Evolutionary conservation across 768 basidiomycete genomes (phyloP), one percentile per base, ranked within the genome.

Genomic region (Pilatotrama ljubarskyi): DNA sequence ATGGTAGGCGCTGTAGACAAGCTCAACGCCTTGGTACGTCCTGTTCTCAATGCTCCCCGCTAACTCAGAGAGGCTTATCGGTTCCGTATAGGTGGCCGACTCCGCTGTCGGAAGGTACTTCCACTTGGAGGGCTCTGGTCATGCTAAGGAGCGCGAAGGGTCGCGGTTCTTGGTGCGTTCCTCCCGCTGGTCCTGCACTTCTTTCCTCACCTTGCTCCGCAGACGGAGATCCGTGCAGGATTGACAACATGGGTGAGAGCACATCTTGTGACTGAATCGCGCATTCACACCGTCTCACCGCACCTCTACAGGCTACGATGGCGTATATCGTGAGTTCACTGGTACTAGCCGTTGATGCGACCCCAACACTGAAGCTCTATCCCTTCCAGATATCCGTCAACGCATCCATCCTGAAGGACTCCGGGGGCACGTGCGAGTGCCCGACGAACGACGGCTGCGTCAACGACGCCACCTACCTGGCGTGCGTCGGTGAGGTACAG

Each of bases 391-490:
- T 92, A 62, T 89, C 90, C 24, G 92, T 95, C 68, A 95, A 95
- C 68, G 90, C 92, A 5, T 77, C 86, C 15, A 91, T 95, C 64
- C 70, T 95, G 35, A 79, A 84, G 2, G 84, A 87, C 65, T 81
- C 87, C 1, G 93, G 92, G 46, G 93, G 92, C 55, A 87, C 91
- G 4, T 94, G 92, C 67, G 88, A 83, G 40, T 95, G 92, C 75
- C 76, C 82, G 2, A 75, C 82, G 0, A 71, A 76, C 38, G 82
- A 90, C 72, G 71, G 77, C 20, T 90, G 89, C 66, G 58, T 73
- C 11, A 68, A 70, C 14, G 84, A 91, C 68, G 57, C 76, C 5
- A 72, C 68, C 3, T 91, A 91, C 72, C 69, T 76, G 7, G 57
- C 77, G 17, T 91, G 90, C 65, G 75, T 86, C 47, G 56, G 37